A percentile compares a stretch with the other conserved stretches of the same genome.
Conservation (phyloP, 768 basidiomycete species). For the Pisolithus tinctorius region DNA sequence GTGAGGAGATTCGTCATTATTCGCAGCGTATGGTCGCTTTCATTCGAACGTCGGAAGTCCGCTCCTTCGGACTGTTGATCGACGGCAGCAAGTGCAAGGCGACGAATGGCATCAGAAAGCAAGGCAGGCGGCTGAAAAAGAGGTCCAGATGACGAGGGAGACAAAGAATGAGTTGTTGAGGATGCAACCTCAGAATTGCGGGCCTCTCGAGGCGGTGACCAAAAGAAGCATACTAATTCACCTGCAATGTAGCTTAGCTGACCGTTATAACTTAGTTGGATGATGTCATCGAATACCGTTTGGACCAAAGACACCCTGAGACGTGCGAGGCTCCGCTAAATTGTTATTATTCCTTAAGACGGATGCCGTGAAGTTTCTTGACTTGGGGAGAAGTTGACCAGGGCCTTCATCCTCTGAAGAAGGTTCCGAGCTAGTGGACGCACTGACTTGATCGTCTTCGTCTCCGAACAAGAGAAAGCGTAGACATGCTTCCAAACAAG, state of each 20-base stretch:
- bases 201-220: conserved; percentile 65
- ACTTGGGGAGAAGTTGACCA: conserved; percentile 28
- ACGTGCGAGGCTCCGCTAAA: conserved; percentile 76
- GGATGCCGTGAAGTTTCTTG: conserved; percentile 46
- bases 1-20: conserved; percentile 75
- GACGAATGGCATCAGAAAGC: conserved; percentile 67
- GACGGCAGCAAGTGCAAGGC: conserved; percentile 53
- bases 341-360: conserved; percentile 65
- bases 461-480: conserved; percentile 71
- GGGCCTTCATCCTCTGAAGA: conserved; percentile 58
- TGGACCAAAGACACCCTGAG: conserved; percentile 84
- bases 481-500: conserved; percentile 80
- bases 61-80: conserved; percentile 39
- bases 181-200: conserved; percentile 47
- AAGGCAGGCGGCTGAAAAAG: conserved; percentile 59
- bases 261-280: neutral
- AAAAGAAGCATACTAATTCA: conserved; percentile 82
- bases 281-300: conserved; percentile 49
- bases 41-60: conserved; percentile 39
- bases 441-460: conserved; percentile 46
- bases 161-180: conserved; percentile 25
- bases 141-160: conserved; percentile 18
- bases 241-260: conserved; percentile 39
- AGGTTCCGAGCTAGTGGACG: conserved; percentile 43
- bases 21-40: conserved; percentile 55